A percentile compares a stretch with the other conserved stretches of the same genome.
Evolutionary conservation across 2,329 filamentous ascomycete species (phyloP).

Genomic region (Fusarium humuli): DNA sequence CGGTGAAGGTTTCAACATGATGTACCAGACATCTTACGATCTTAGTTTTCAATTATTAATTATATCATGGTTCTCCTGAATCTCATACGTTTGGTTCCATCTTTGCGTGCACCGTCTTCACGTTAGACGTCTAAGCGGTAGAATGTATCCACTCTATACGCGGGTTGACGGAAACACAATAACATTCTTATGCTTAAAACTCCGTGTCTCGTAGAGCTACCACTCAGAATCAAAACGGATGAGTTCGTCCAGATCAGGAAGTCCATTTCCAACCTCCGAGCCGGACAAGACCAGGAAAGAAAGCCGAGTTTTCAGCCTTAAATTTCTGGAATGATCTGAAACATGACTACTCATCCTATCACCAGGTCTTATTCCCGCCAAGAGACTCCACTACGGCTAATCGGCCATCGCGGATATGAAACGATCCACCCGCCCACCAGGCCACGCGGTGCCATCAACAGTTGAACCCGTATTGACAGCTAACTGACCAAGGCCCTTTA

Average conservation of each 20-base stretch:
- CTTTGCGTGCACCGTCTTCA: not conserved
- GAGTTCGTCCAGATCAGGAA: not conserved
- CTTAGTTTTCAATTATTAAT: not conserved
- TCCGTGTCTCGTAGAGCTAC: not conserved
- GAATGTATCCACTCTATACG: not conserved
- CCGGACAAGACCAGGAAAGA: not conserved
- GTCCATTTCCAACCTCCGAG: not conserved
- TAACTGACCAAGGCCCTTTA: not conserved
- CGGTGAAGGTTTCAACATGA: not conserved
- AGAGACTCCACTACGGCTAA: conserved; percentile 12
- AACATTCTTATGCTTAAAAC: not conserved
- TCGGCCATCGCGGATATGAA: conserved; percentile 20
- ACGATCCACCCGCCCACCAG: conserved; percentile 8
- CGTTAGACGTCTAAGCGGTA: not conserved
- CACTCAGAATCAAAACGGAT: not conserved
- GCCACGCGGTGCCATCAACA: not conserved
- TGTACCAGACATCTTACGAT: not conserved
- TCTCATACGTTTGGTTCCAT: not conserved
- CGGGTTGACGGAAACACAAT: not conserved
- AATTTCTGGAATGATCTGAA: not conserved
- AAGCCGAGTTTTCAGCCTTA: not conserved
- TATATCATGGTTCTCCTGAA: not conserved
- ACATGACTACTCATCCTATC: not conserved
- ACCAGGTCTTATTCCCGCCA: not conserved
- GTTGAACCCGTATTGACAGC: not conserved